A percentile compares a stretch with the other conserved stretches of the same genome.
Evolutionary conservation across 148 eudicot genomes (phyloP).

Genomic region (Rhododendron vialii): DNA sequence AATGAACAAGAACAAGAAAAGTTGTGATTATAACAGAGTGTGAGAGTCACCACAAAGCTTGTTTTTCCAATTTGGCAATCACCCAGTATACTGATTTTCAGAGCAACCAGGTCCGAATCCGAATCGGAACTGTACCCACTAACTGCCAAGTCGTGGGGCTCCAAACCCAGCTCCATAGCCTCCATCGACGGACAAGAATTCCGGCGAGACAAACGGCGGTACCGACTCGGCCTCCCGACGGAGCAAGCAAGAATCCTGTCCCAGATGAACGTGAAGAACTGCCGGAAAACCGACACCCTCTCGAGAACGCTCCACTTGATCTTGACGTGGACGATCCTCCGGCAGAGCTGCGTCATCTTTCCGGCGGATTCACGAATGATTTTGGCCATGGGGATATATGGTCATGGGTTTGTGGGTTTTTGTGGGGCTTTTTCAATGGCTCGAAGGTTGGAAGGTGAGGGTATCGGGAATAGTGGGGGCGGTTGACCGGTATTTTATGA

Average conservation of each 20-base stretch:
- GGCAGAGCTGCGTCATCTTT: conserved; percentile 63
- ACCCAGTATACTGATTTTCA: conserved; percentile 66
- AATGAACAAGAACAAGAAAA: neutral
- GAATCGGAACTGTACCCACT: conserved; percentile 61
- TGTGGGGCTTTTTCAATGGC: neutral
- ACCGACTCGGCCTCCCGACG: conserved; percentile 17
- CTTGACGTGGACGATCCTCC: conserved; percentile 47
- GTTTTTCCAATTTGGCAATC: conserved; percentile 83
- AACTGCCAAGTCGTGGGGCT: conserved; percentile 7
- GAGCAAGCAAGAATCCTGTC: conserved; percentile 55
- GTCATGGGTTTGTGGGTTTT: neutral
- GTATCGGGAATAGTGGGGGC: neutral
- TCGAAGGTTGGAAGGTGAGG: neutral
- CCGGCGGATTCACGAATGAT: conserved; percentile 32
- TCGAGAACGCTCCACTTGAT: conserved; percentile 33
- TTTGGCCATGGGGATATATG: conserved; percentile 18
- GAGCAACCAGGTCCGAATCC: conserved; percentile 74
- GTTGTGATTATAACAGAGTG: neutral
- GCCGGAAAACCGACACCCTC: conserved; percentile 34
- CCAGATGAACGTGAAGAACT: conserved; percentile 50
- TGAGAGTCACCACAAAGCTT: conserved; percentile 59
- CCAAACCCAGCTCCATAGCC: conserved; percentile 22
- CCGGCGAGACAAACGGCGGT: conserved; percentile 37
- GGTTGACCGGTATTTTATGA: conserved; percentile 22
- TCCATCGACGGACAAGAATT: conserved; percentile 15